Evolutionary conservation across 805 yeast genomes (phyloP).

Genomic region (Yarrowia sp.): DNA sequence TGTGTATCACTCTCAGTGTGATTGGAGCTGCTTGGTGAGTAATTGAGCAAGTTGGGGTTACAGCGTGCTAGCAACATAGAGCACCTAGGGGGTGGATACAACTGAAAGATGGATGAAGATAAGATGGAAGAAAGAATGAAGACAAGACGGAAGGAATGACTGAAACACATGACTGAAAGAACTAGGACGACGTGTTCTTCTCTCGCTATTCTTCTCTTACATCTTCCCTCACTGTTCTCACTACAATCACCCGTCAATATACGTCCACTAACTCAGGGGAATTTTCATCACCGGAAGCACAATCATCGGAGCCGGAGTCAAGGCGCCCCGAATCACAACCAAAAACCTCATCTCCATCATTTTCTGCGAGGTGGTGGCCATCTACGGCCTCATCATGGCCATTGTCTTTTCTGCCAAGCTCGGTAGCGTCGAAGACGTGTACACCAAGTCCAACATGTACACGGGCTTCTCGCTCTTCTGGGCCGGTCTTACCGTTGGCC

Average conservation of each 20-base stretch:
- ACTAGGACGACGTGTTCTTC: too few relatives aligned
- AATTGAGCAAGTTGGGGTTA: too few relatives aligned
- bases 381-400: conserved; percentile 95
- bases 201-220: too few relatives aligned
- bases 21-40: conserved; percentile 93
- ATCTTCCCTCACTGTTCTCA: neutral
- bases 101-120: too few relatives aligned
- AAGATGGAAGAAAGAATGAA: too few relatives aligned
- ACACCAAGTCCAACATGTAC: conserved; percentile 79
- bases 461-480: conserved; percentile 95
- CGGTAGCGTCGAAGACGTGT: conserved; percentile 55
- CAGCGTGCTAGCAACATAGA: too few relatives aligned
- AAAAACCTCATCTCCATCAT: conserved; percentile 94
- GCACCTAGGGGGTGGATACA: too few relatives aligned
- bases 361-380: conserved; percentile 98
- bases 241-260: too few relatives aligned
- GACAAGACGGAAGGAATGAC: too few relatives aligned
- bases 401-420: conserved; percentile 93
- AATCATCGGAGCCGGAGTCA: conserved; percentile 96
- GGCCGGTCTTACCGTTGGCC: conserved; percentile 97
- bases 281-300: conserved; percentile 93
- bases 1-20: conserved; percentile 90
- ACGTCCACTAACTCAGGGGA: conserved; percentile 50
- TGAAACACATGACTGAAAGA: too few relatives aligned
- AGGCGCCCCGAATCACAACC: conserved; percentile 95